phyloP scores from a whole-genome alignment of 2,329 filamentous ascomycete genomes.

The Diplodia sapinea region DNA sequence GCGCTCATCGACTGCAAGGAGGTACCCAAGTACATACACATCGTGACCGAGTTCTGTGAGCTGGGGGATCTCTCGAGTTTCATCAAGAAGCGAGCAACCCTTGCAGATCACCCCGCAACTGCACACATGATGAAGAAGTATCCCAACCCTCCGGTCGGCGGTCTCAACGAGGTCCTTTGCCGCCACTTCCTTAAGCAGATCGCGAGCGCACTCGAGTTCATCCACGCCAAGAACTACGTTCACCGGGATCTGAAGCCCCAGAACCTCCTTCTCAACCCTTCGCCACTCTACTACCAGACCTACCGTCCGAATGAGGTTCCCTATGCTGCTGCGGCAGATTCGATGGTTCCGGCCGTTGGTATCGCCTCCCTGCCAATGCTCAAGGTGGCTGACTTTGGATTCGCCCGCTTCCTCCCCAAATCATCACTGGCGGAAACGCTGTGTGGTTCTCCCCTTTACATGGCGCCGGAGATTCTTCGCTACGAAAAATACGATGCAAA shows the following conservation, averaged over 20 bases:
- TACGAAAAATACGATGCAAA: conserved; percentile 98
- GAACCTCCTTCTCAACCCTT: conserved; percentile 88
- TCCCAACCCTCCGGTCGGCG: conserved; percentile 79
- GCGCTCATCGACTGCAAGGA: conserved; percentile 94
- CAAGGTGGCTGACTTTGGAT: conserved; percentile 98
- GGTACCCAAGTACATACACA: conserved; percentile 84
- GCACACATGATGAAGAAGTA: conserved; percentile 93
- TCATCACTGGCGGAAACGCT: conserved; percentile 94
- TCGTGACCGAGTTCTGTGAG: conserved; percentile 98
- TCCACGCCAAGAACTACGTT: conserved; percentile 83
- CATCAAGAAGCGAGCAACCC: conserved; percentile 89
- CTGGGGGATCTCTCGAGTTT: conserved; percentile 93
- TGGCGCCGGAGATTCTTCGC: conserved; percentile 96
- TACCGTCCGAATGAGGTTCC: conserved; percentile 65
- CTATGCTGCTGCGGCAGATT: conserved; percentile 80
- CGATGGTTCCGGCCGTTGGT: conserved; percentile 79
- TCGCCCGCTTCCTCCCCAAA: conserved; percentile 86
- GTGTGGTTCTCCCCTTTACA: conserved; percentile 95
- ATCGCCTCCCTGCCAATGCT: conserved; percentile 89
- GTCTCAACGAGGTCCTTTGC: conserved; percentile 95
- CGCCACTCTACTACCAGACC: conserved; percentile 70
- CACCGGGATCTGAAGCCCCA: conserved; percentile 98
- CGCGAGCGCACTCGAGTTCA: conserved; percentile 85
- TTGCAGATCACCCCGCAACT: conserved; percentile 79
- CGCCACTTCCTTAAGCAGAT: conserved; percentile 97